phyloP scores from a whole-genome alignment of 2,329 filamentous ascomycete genomes.

The Claviceps pusilla region DNA sequence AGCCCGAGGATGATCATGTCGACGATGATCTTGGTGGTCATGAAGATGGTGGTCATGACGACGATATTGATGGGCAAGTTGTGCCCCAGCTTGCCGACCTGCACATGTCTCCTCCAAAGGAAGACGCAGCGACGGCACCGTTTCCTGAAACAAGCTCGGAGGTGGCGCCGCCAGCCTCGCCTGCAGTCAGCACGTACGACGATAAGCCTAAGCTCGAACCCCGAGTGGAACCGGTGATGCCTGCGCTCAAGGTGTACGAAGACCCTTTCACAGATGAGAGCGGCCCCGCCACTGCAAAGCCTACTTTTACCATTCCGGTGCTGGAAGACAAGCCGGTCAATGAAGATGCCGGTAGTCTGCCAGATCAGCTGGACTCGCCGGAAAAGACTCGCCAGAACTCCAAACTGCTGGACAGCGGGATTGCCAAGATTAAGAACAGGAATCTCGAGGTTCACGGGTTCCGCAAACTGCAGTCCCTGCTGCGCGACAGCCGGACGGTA shows the following conservation, averaged over 20 bases:
- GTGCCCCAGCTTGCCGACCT: conserved; percentile 31
- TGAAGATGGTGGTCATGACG: conserved; percentile 9
- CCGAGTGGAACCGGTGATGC: conserved; percentile 17
- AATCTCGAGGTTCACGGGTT: conserved; percentile 71
- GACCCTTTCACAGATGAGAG: conserved; percentile 42
- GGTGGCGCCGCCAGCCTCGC: conserved; percentile 2
- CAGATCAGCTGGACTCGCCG: conserved; percentile 13
- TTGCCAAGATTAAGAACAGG: conserved; percentile 54
- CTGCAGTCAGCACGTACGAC: conserved; percentile 3
- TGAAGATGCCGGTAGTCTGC: conserved; percentile 29
- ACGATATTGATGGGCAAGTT: conserved; percentile 33
- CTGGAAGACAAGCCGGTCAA: conserved; percentile 47
- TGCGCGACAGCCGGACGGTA: conserved; percentile 49
- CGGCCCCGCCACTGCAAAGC: conserved; percentile 24
- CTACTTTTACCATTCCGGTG: conserved; percentile 32
- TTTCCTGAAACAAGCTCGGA: conserved; percentile 3
- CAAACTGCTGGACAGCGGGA: conserved; percentile 57
- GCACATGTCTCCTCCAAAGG: conserved; percentile 18
- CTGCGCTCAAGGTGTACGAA: conserved; percentile 43
- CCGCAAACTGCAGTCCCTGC: conserved; percentile 59
- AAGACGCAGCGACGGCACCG: conserved; percentile 2
- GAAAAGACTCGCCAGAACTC: conserved; percentile 43
- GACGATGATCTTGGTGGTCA: not conserved
- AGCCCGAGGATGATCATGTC: conserved; percentile 11
- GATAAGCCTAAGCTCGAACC: conserved; percentile 3